Evolutionary conservation across 1,284 basidiomycete species (phyloP).

Genomic region (Cryptococcus sp.): DNA sequence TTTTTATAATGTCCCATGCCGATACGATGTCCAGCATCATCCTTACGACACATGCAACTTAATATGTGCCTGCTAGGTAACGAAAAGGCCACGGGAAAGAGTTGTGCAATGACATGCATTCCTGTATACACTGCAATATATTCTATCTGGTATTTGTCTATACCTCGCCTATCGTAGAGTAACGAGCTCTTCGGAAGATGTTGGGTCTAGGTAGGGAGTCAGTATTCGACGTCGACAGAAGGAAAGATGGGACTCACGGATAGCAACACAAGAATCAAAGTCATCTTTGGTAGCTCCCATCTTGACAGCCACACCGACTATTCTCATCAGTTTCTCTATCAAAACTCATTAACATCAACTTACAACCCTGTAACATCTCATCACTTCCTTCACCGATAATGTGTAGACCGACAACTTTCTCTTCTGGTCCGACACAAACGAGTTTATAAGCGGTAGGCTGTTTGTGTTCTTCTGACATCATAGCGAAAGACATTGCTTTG

Average conservation of each 20-base stretch:
- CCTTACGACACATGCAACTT: no score
- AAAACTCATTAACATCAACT: slow-evolving; percentile 10
- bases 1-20: no score
- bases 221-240: not conserved
- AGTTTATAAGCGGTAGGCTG: slow-evolving; percentile 93
- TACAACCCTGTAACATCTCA: slow-evolving; percentile 83
- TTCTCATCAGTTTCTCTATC: not conserved
- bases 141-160: not conserved
- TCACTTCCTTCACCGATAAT: slow-evolving; percentile 86
- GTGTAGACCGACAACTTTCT: slow-evolving; percentile 91
- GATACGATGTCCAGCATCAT: no score
- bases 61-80: no score
- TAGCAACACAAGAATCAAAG: slow-evolving; percentile 83
- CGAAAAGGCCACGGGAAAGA: no score
- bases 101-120: no score
- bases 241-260: slow-evolving; percentile 52
- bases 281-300: slow-evolving; percentile 86
- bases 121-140: no score
- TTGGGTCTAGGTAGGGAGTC: slow-evolving; percentile 34
- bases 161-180: slow-evolving; percentile 35
- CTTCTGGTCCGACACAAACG: slow-evolving; percentile 76
- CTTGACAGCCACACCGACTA: slow-evolving; percentile 83
- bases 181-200: slow-evolving; percentile 46
- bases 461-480: slow-evolving; percentile 78
- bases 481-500: slow-evolving; percentile 80